Conservation (phyloP, 2,329 filamentous ascomycete genomes). For the Pseudonectria buxi region DNA sequence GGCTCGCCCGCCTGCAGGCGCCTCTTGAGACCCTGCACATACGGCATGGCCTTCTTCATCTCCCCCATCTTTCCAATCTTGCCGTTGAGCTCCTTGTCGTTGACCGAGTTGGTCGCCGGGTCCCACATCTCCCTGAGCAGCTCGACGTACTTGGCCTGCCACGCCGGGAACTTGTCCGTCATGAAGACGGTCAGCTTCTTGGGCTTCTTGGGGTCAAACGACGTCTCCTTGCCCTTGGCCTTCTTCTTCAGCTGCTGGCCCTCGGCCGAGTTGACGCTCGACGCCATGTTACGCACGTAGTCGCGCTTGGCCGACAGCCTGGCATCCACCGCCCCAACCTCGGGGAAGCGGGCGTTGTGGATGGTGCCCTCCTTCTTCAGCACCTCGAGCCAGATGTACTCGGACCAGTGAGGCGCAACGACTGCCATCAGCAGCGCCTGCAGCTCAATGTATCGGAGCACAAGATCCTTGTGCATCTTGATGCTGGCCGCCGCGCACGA, state of each 20-base stretch:
- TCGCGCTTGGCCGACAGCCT: slow-evolving; percentile 69
- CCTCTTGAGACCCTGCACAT: slow-evolving; percentile 81
- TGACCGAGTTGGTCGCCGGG: slow-evolving; percentile 50
- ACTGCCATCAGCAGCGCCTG: slow-evolving; percentile 78
- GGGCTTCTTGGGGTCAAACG: slow-evolving; percentile 83
- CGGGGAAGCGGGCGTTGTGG: slow-evolving; percentile 58
- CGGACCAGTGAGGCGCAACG: slow-evolving; percentile 87
- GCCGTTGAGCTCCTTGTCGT: slow-evolving; percentile 76
- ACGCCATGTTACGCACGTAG: slow-evolving; percentile 71
- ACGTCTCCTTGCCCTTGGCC: slow-evolving; percentile 79
- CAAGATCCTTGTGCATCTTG: slow-evolving; percentile 78
- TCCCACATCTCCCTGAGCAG: slow-evolving; percentile 68
- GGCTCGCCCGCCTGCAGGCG: slow-evolving; percentile 66
- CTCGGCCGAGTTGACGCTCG: slow-evolving; percentile 75
- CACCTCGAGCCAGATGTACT: slow-evolving; percentile 90
- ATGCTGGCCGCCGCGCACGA: slow-evolving; percentile 68
- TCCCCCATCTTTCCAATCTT: slow-evolving; percentile 76
- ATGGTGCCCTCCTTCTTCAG: slow-evolving; percentile 70
- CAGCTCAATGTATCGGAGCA: slow-evolving; percentile 75
- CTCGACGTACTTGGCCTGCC: slow-evolving; percentile 88
- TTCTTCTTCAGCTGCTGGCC: slow-evolving; percentile 78
- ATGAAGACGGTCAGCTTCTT: slow-evolving; percentile 88
- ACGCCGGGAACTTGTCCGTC: slow-evolving; percentile 72
- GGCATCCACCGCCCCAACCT: slow-evolving; percentile 57
- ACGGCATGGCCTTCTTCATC: slow-evolving; percentile 98